Base-by-base conservation (phyloP, 176 grass and related monocot genomes). In the Eragrostis curvula region DNA sequence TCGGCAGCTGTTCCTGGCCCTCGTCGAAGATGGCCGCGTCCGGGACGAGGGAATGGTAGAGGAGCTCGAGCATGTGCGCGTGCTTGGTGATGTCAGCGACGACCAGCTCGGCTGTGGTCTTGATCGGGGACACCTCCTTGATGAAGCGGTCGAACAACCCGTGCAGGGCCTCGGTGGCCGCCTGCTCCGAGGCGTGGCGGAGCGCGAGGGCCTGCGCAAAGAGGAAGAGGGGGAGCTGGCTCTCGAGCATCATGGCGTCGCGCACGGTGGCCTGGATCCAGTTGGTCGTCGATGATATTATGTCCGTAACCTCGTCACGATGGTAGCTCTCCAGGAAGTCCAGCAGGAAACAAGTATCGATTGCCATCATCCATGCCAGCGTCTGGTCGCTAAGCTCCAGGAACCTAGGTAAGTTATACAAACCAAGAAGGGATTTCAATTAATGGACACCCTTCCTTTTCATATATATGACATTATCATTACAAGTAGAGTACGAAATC, bases 241-340 rank as follows among this genome's bases (percentile, higher is more conserved):
- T 97, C 85, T 97, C 91, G 1, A 97, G 84, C 91, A 97, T 93
- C 86, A 97, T 83, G 44, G 83, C 84, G 85, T 97, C 91, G 14
- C 91, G 86, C 12, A 94, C 82, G 25, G 93, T 87, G 46, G 73
- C 67, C 70, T 97, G 93, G 70, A 97, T 93, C 69, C 88, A 87
- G 71, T 70, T 87, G 17, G 79, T 44, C 12, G 85, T 66, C 29
- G 94, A 97, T 0, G 91, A 89, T 8, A 93, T 56, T 78, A 90
- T 91, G 64, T 87, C 79, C 0, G 71, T 66, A 0, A 64, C 56
- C 63, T 87, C 85, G 7, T 85, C 55, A 43, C 53, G 70, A 28
- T 87, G 71, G 78, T 93, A 92, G 52, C 88, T 45, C 53, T 93
- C 88, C 7, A 97, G 82, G 70, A 97, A 97, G 62, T 97, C 91